Conservation (phyloP, 306 rosid species). For the Vigna nakashimae region DNA sequence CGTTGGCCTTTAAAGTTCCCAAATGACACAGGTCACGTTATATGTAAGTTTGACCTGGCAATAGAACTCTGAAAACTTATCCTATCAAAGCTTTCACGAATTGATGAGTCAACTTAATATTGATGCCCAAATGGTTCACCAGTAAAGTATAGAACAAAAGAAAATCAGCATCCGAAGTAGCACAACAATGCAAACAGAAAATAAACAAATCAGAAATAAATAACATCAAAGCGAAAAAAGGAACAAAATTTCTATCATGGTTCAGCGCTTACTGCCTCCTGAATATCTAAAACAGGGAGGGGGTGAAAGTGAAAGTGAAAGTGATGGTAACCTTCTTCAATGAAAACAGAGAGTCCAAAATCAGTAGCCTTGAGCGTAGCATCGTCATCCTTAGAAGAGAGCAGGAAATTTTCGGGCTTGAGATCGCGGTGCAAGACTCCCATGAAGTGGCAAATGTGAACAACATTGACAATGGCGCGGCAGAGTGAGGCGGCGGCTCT, state of each 20-base stretch:
- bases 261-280: neutral
- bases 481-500: slow-evolving; percentile 77
- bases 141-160: neutral
- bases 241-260: no score
- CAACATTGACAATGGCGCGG: slow-evolving; percentile 77
- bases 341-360: slow-evolving; percentile 92
- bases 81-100: slow-evolving; percentile 5
- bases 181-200: neutral
- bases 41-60: slow-evolving; percentile 11
- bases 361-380: slow-evolving; percentile 88
- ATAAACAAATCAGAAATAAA: slow-evolving; percentile 4
- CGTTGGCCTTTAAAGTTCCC: neutral
- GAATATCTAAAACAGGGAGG: neutral
- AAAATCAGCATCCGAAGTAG: neutral
- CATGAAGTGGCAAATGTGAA: slow-evolving; percentile 87
- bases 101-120: neutral
- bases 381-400: slow-evolving; percentile 65
- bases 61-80: neutral
- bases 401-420: slow-evolving; percentile 94
- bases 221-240: no score
- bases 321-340: slow-evolving; percentile 68
- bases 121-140: neutral
- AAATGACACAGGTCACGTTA: neutral
- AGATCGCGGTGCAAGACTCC: slow-evolving; percentile 93
- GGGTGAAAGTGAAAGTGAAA: neutral